Base-by-base conservation (phyloP, 108 stramenopile genomes). In the Discostella stelligeroides region DNA sequence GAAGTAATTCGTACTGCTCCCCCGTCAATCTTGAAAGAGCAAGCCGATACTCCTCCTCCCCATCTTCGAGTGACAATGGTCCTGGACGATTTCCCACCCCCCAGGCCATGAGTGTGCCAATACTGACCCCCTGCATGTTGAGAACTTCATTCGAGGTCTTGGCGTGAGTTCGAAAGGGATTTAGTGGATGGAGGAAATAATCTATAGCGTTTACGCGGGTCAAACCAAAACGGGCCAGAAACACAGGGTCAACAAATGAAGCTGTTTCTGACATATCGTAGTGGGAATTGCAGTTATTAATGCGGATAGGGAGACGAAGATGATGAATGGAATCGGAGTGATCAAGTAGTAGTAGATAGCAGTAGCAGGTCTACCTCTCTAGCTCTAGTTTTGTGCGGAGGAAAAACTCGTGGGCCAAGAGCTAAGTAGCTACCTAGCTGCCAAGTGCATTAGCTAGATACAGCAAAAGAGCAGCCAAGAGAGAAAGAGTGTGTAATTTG, bases 221-320 rank as follows among this genome's bases (percentile, higher is more conserved):
- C 17, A 94, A 76, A 17, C 92, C 92, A 63, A 91, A 94, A 18
- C 87, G 73, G 9, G 92, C 90, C 6, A 94, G 69, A 71, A 89
- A 94, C 27, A 88, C 88, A 15, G 92, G 92, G 70, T 94, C 92
- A 0, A 91, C 90, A 67, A 94, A 94, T n/a, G 92, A 94, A 7
- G 90, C 87, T 11, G 92, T 91, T 66, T 94, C 92, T 3, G 90
- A 85, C 89, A 91, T 93, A n/a, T n/a, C n/a, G n/a, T n/a, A n/a
- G n/a, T n/a, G n/a, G n/a, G n/a, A n/a, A n/a, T n/a, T n/a, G n/a
- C n/a, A n/a, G n/a, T n/a, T n/a, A n/a, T n/a, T n/a, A n/a, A n/a
- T n/a, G n/a, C n/a, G n/a, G n/a, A n/a, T n/a, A n/a, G n/a, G n/a
- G n/a, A n/a, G n/a, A n/a, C n/a, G n/a, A n/a, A n/a, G n/a, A n/a